phyloP scores from a whole-genome alignment of 2,329 filamentous ascomycete genomes.

The Xylaria polymorpha region DNA sequence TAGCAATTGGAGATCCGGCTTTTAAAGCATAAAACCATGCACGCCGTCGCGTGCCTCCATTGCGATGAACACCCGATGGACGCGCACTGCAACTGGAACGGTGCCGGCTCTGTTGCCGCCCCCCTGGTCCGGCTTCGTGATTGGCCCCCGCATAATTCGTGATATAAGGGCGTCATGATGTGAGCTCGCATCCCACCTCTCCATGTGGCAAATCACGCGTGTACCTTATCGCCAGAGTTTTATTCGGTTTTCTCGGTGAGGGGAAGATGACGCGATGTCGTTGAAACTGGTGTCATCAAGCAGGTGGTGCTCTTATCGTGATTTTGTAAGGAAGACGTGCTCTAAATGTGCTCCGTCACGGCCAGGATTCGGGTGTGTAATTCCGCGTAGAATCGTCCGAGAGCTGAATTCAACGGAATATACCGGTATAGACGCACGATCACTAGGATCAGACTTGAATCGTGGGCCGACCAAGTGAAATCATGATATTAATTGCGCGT shows the following conservation, averaged over 20 bases:
- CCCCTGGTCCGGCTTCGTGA: conserved; percentile 21
- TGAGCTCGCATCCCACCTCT: conserved; percentile 31
- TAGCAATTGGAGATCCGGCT: neutral
- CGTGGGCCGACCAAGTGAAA: conserved; percentile 7
- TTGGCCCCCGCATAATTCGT: conserved; percentile 38
- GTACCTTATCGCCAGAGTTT: conserved; percentile 24
- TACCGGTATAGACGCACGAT: conserved; percentile 1
- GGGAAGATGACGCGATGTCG: conserved; percentile 40
- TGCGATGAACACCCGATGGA: conserved; percentile 13
- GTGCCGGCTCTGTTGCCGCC: conserved; percentile 5
- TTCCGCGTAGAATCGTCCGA: neutral
- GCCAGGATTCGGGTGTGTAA: neutral
- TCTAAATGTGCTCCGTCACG: neutral
- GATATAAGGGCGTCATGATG: conserved; percentile 36
- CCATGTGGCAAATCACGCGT: neutral
- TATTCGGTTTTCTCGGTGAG: conserved; percentile 27
- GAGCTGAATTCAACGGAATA: neutral
- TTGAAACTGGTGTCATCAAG: conserved; percentile 36
- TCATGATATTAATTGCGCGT: neutral
- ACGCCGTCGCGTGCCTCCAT: conserved; percentile 24
- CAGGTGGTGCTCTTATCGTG: conserved; percentile 3
- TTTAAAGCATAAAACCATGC: conserved; percentile 6
- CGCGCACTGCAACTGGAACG: conserved; percentile 7
- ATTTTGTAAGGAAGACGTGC: neutral
- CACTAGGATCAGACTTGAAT: neutral